These are phyloP conservation scores for Malassezia furfur DNA, from an alignment of 1,284 basidiomycete genomes.

Conservation along the genomic window DNA sequence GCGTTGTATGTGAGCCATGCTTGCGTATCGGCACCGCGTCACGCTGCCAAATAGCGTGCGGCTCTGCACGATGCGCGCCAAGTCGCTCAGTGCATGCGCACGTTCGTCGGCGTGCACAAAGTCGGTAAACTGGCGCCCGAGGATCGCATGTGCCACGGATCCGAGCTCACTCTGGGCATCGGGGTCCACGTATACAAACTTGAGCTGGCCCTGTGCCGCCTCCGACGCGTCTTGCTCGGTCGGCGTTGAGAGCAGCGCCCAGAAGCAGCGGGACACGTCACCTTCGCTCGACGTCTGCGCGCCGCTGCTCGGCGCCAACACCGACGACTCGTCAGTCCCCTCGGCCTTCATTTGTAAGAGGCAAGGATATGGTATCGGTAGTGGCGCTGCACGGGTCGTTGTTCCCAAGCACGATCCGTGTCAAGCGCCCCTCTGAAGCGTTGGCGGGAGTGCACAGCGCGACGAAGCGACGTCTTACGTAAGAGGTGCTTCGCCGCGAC, in stretches of 20 bases:
- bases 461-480: not conserved
- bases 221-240: not conserved
- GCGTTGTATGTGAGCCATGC: slow-evolving; percentile 50
- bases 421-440: too few species aligned
- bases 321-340: not conserved
- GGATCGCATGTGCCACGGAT: slow-evolving; percentile 60
- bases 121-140: slow-evolving; percentile 67
- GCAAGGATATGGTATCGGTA: not conserved
- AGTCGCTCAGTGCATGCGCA: slow-evolving; percentile 52
- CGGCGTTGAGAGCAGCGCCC: slow-evolving; percentile 2
- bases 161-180: slow-evolving; percentile 67
- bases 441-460: too few species aligned
- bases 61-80: slow-evolving; percentile 66
- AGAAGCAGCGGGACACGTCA: slow-evolving; percentile 3
- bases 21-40: slow-evolving; percentile 60
- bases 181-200: slow-evolving; percentile 65
- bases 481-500: not conserved
- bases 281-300: too few species aligned
- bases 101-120: slow-evolving; percentile 86
- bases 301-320: too few species aligned
- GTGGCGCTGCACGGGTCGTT: too few species aligned
- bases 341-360: not conserved
- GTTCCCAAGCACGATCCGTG: not conserved
- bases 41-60: slow-evolving; percentile 81
- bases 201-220: not conserved